Evolutionary conservation across 768 basidiomycete species (phyloP), one percentile per base, ranked within the genome.

Genomic region (Leucosporidium yakuticum): DNA sequence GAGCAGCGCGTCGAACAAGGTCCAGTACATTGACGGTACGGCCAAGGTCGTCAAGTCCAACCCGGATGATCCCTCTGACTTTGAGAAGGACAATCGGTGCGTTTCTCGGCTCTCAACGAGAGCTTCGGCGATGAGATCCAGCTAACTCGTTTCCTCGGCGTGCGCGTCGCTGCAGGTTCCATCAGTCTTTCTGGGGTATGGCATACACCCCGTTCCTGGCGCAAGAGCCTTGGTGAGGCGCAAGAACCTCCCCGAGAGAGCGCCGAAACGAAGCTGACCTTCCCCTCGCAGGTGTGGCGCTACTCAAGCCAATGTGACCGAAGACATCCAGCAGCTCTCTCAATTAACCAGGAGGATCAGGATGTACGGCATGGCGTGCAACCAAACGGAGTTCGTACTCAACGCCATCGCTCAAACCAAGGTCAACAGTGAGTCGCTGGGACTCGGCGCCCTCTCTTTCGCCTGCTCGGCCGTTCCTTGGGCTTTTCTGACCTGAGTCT

Each of bases 381-480:
- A 81, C 69, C 77, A 78, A 60, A 78, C 80, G 5, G 77, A 78
- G 15, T 60, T 81, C 55, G 77, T 81, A 81, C 84, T 98, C 36
- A 89, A 93, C 72, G 95, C 94, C 23, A 92, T 99, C 74, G 83
- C 87, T 74, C 86, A 85, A 68, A 96, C 94, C 47, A 90, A 94
- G 79, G 89, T 91, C 49, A 82, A 95, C 78, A 84, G 39, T 44
- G 96, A 85, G 82, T 79, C 6, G 89, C 94, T 8, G 92, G 81
- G 58, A 54, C 55, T 5, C 7, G 11, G 21, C 14, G 12, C 12
- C 23, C 8, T 3, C 34, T 44, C 34, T 5, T 5, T 12, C n/a
- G n/a, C n/a, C n/a, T n/a, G n/a, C n/a, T n/a, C n/a, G n/a, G n/a
- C n/a, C n/a, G n/a, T n/a, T n/a, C n/a, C n/a, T n/a, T n/a, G n/a